Base-by-base conservation (phyloP, 2,329 filamentous ascomycete species). In the Aspergillus fischeri region DNA sequence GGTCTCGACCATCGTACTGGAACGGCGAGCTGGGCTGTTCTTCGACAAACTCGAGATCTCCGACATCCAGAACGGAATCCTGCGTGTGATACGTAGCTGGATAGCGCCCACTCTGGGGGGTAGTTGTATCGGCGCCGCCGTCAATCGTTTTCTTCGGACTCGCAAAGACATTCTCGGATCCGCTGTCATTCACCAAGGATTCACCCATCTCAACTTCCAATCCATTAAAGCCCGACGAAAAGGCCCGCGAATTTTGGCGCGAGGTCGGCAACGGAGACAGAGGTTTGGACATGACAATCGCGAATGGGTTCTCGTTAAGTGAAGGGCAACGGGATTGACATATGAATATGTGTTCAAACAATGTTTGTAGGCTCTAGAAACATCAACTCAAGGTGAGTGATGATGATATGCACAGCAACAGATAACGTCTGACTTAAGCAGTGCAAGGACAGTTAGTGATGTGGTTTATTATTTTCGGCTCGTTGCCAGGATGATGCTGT, bases 231-330 rank as follows among this genome's bases (percentile, higher is more conserved):
- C 59, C 62, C 44, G 66, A 65, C n/a, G 70, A 74, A 32, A 66
- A 65, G 50, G 66, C 66, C 58, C 75, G 72, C 45, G 69, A 69
- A 60, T 78, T 78, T 58, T 76, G 75, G 59, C 68, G 72, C 48
- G 75, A 75, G 27, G 74, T 66, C 44, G 75, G 73, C 49, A 78
- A 67, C n/a, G 73, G 70, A 4, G 73, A 76, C 32, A 78, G 63
- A 52, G 75, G 74, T 55, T 71, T 71, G 54, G 74, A 67, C 74
- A 77, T 78, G 53, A 44, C 64, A 59, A 35, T 59, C 50, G 28
- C 17, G 28, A 42, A 35, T 8, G 24, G 27, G 8, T 35, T 25
- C 48, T 32, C 17, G 17, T 38, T 52, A 47, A 52, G 24, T 52
- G 32, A 11, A 48, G 42, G 20, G 17, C 25, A 32, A 49, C 25